Evolutionary conservation across 352 stramenopile genomes (phyloP).

Genomic region (Phytophthora colocasiae): DNA sequence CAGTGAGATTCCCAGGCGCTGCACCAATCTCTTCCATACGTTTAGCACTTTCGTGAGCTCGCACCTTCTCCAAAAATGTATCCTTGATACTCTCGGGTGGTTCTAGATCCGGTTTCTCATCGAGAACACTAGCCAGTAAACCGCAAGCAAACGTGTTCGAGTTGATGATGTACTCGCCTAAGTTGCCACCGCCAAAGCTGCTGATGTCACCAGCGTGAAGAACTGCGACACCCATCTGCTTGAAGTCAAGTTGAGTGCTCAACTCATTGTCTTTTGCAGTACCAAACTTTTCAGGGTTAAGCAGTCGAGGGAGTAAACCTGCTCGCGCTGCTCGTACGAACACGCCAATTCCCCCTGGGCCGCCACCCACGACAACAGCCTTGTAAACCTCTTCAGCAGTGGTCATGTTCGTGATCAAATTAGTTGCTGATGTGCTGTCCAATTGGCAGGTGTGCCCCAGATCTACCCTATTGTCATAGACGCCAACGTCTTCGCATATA

Average conservation of each 20-base stretch:
- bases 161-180: conserved; percentile 86
- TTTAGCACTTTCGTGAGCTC: conserved; percentile 59
- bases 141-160: conserved; percentile 87
- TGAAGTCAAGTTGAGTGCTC: conserved; percentile 47
- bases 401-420: conserved; percentile 7
- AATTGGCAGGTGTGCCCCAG: background rate
- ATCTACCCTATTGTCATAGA: background rate
- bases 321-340: conserved; percentile 76
- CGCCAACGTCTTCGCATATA: conserved; percentile 13
- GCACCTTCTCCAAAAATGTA: conserved; percentile 73
- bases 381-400: conserved; percentile 65
- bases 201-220: conserved; percentile 63
- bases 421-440: background rate
- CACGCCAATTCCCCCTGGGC: conserved; percentile 74
- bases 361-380: conserved; percentile 72
- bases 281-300: conserved; percentile 54
- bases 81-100: conserved; percentile 76
- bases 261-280: conserved; percentile 49
- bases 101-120: conserved; percentile 80
- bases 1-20: conserved; percentile 54
- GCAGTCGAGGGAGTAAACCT: conserved; percentile 59
- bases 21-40: conserved; percentile 63
- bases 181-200: conserved; percentile 71
- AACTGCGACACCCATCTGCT: conserved; percentile 66
- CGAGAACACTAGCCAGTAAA: conserved; percentile 74